These are phyloP conservation scores for Penicillium fuscoglaucum DNA, from an alignment of 2,329 filamentous ascomycete genomes.

Conservation along the genomic window DNA sequence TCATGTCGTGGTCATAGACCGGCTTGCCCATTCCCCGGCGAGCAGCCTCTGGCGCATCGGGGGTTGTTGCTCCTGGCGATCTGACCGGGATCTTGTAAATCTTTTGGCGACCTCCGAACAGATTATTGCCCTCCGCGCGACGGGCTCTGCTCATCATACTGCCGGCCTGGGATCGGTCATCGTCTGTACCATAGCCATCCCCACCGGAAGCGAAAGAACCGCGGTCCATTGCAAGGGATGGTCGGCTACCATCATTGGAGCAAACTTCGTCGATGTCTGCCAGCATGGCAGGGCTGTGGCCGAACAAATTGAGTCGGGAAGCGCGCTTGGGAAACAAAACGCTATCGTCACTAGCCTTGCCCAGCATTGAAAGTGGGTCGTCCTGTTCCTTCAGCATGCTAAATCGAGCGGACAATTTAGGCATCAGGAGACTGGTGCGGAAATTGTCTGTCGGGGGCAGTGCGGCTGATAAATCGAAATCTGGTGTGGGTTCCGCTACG, in stretches of 20 bases:
- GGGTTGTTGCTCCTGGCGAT: conserved; percentile 33
- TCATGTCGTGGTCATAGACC: conserved; percentile 84
- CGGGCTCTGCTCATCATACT: conserved; percentile 84
- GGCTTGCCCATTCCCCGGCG: conserved; percentile 58
- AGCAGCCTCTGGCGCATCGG: conserved; percentile 35
- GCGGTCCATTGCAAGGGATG: conserved; percentile 61
- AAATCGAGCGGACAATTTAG: conserved; percentile 88
- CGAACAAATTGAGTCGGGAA: conserved; percentile 74
- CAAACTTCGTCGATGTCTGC: conserved; percentile 89
- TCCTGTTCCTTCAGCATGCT: conserved; percentile 97
- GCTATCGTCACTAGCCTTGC: conserved; percentile 93
- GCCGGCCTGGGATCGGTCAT: conserved; percentile 59
- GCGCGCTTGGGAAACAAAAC: conserved; percentile 80
- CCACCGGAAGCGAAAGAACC: conserved; percentile 66
- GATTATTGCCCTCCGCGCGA: conserved; percentile 82
- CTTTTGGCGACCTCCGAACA: conserved; percentile 95
- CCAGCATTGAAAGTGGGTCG: conserved; percentile 82
- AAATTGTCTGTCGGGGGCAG: conserved; percentile 87
- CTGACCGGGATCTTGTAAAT: conserved; percentile 78
- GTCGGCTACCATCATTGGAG: conserved; percentile 66
- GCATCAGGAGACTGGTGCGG: conserved; percentile 93
- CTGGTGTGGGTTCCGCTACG: conserved; percentile 58
- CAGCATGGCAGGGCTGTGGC: conserved; percentile 60
- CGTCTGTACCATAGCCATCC: conserved; percentile 62
- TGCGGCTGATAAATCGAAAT: conserved; percentile 73